A percentile compares a stretch with the other conserved stretches of the same genome.
Conservation (phyloP, 1,284 basidiomycete genomes). For the Neonothopanus nambi region DNA sequence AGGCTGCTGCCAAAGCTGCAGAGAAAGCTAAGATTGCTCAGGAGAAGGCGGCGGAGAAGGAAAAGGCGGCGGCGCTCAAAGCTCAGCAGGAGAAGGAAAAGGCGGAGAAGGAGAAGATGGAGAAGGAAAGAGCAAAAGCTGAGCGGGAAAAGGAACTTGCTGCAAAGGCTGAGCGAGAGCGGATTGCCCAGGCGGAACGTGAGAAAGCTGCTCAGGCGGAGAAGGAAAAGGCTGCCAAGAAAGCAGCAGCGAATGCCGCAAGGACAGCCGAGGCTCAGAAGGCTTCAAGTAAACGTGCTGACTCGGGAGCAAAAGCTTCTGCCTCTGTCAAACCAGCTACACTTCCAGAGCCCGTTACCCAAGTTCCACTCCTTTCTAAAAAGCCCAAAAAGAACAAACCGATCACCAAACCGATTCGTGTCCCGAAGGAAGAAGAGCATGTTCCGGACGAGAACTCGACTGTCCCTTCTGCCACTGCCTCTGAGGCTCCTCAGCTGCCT, state of each 20-base stretch:
- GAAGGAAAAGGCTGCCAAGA: conserved; percentile 30
- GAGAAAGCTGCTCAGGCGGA: conserved; percentile 25
- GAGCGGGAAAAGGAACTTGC: conserved; percentile 38
- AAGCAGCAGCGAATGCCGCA: conserved; percentile 25
- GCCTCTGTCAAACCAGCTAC: conserved; percentile 21
- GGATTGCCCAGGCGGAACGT: conserved; percentile 29
- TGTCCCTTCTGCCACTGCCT: conserved; percentile 43
- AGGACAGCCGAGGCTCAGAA: conserved; percentile 26
- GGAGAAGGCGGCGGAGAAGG: conserved; percentile 47
- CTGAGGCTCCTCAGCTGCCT: conserved; percentile 42
- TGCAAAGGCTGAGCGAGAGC: conserved; percentile 31
- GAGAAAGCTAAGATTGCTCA: conserved; percentile 47
- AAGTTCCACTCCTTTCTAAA: conserved; percentile 73
- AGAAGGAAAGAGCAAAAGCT: conserved; percentile 40
- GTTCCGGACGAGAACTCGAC: conserved; percentile 42
- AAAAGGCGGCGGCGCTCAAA: conserved; percentile 39
- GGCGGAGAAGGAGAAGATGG: conserved; percentile 40
- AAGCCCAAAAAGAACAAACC: conserved; percentile 81
- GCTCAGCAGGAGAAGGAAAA: conserved; percentile 44
- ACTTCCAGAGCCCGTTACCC: conserved; percentile 40
- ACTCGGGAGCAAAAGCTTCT: conserved; percentile 21
- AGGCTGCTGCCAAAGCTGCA: conserved; percentile 46
- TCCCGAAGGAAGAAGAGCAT: conserved; percentile 59
- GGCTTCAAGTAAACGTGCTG: conserved; percentile 12
- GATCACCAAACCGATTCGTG: conserved; percentile 54